Evolutionary conservation across 192 early-diverging fungal genomes (phyloP).

Genomic region (Backusella tarrabulga): DNA sequence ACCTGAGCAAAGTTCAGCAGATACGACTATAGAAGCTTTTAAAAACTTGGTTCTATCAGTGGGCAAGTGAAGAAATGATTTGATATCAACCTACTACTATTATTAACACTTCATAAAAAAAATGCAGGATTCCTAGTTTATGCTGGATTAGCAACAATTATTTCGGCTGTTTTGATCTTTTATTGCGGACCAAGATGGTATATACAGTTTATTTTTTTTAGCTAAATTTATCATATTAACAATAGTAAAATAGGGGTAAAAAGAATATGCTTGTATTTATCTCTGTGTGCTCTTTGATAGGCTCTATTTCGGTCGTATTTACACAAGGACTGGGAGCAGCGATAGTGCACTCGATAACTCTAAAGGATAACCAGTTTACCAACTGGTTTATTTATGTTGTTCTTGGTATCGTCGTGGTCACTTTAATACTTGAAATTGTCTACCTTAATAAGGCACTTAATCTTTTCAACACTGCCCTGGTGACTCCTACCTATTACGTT

Average conservation of each 20-base stretch:
- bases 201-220: too few relatives aligned
- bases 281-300: slow-evolving; percentile 88
- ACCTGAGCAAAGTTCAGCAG: slow-evolving; percentile 74
- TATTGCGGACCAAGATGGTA: slow-evolving; percentile 67
- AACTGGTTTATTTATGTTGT: slow-evolving; percentile 85
- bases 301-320: slow-evolving; percentile 85
- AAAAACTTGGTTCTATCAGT: slow-evolving; percentile 39
- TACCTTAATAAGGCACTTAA: slow-evolving; percentile 98
- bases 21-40: slow-evolving; percentile 75
- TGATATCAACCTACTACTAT: neutral
- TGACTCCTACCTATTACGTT: slow-evolving; percentile 92
- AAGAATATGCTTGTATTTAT: slow-evolving; percentile 86
- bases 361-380: slow-evolving; percentile 78
- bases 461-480: slow-evolving; percentile 86
- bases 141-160: slow-evolving; percentile 54
- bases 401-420: slow-evolving; percentile 68
- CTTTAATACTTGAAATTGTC: slow-evolving; percentile 88
- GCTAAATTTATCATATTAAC: too few relatives aligned
- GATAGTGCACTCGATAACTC: slow-evolving; percentile 80
- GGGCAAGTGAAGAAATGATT: slow-evolving; percentile 1
- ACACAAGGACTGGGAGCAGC: slow-evolving; percentile 89
- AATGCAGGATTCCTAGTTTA: slow-evolving; percentile 67
- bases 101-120: neutral
- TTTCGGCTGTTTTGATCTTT: slow-evolving; percentile 72
- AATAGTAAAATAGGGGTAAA: slow-evolving; percentile 51